Evolutionary conservation across 2,329 filamentous ascomycete genomes (phyloP).

Genomic region (Zymoseptoria passerinii): DNA sequence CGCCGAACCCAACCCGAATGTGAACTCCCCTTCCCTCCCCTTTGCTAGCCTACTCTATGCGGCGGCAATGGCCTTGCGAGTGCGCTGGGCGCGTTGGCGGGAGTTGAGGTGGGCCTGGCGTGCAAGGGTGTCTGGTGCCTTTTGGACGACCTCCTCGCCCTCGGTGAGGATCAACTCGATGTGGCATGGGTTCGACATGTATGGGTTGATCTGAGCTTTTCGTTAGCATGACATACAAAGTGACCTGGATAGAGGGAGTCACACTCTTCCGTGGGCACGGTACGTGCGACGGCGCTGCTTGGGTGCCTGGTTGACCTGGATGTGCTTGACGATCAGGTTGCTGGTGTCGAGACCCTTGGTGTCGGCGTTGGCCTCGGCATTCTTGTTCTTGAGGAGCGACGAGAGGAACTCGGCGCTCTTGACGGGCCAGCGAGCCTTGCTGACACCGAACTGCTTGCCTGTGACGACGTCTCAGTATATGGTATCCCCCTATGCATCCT

Average conservation of each 20-base stretch:
- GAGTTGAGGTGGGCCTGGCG: conserved; percentile 62
- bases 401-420: conserved; percentile 99
- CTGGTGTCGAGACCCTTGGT: conserved; percentile 95
- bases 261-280: conserved; percentile 99
- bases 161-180: conserved; percentile 99
- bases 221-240: conserved; percentile 1
- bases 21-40: conserved; percentile 8
- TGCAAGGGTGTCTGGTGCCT: conserved; percentile 62
- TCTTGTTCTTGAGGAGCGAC: conserved; percentile 96
- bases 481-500: conserved; percentile 29
- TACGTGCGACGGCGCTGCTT: conserved; percentile 99
- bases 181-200: conserved; percentile 99
- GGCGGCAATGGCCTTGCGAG: conserved; percentile 52
- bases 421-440: conserved; percentile 96
- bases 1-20: conserved; percentile 8
- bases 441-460: conserved; percentile 99
- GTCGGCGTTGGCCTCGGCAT: conserved; percentile 94
- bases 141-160: conserved; percentile 90
- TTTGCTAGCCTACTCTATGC: conserved; percentile 17
- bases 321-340: conserved; percentile 99
- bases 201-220: conserved; percentile 81
- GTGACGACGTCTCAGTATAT: conserved; percentile 28
- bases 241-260: conserved; percentile 37
- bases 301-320: conserved; percentile 99
- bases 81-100: conserved; percentile 75